A percentile compares a stretch with the other conserved stretches of the same genome.
These are phyloP conservation scores for Azolla pinnata DNA, from an alignment of 75 land plant species.

Conservation along the genomic window DNA sequence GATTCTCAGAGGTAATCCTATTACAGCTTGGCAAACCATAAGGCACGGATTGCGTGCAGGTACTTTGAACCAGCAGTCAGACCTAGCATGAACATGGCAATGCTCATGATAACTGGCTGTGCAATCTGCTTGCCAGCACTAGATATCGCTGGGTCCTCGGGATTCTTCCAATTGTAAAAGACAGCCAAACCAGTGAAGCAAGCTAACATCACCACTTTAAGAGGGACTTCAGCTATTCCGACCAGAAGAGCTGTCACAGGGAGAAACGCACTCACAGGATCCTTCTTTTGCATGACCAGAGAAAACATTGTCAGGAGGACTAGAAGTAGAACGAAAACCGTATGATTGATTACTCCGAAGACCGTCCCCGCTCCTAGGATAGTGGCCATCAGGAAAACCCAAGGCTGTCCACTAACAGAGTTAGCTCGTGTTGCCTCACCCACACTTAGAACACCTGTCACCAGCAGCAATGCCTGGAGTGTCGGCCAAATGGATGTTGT, in stretches of 20 bases:
- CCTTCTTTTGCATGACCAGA: conserved; percentile 43
- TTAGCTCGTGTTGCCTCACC: conserved; percentile 50
- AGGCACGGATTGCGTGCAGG: neutral
- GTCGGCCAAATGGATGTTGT: conserved; percentile 52
- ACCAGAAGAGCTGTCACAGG: conserved; percentile 52
- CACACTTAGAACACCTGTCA: conserved; percentile 50
- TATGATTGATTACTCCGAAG: conserved; percentile 28
- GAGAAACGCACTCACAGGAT: conserved; percentile 46
- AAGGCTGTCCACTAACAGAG: conserved; percentile 35
- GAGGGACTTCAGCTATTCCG: conserved; percentile 57
- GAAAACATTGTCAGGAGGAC: conserved; percentile 34
- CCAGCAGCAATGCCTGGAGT: conserved; percentile 32
- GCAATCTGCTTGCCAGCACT: neutral
- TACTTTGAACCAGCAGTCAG: neutral
- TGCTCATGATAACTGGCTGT: neutral
- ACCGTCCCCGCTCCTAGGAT: conserved; percentile 56
- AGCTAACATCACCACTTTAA: conserved; percentile 32
- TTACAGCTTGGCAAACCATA: conserved; percentile 2
- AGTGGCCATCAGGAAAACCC: conserved; percentile 42
- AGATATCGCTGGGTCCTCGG: conserved; percentile 9
- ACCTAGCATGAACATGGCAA: neutral
- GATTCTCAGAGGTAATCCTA: too few species aligned
- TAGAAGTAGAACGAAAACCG: conserved; percentile 37
- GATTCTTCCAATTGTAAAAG: conserved; percentile 37
- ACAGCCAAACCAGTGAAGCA: conserved; percentile 43